These are phyloP conservation scores for Gossypium ekmanianum DNA, from an alignment of 345 rosid genomes.

Conservation along the genomic window DNA sequence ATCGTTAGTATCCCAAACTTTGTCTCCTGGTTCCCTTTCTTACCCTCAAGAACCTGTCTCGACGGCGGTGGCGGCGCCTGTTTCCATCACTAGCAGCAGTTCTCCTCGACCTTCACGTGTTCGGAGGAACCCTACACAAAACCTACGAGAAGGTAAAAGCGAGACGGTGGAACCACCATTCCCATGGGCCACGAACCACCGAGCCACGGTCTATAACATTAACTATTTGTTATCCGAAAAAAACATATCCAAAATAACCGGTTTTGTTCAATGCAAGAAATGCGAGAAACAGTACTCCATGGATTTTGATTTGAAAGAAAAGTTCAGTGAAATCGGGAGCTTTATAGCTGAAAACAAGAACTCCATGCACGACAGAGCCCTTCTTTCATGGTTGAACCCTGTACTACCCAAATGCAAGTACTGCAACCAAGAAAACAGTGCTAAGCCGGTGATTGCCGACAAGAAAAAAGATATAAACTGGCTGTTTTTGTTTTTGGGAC, in stretches of 20 bases:
- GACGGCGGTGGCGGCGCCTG: too few relatives aligned
- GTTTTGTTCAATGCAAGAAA: constrained; percentile 64
- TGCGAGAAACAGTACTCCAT: constrained; percentile 48
- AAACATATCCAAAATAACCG: constrained; percentile 31
- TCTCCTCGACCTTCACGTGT: constrained; percentile 11
- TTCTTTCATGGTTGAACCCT: constrained; percentile 51
- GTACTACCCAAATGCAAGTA: constrained; percentile 35
- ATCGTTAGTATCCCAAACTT: too few relatives aligned
- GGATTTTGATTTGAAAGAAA: constrained; percentile 46
- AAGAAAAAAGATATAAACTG: constrained; percentile 64
- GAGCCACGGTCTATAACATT: constrained; percentile 47
- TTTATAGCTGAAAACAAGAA: constrained; percentile 26
- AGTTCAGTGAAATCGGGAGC: constrained; percentile 38
- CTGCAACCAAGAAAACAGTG: constrained; percentile 52
- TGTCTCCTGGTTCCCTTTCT: too few relatives aligned
- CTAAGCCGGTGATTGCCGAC: constrained; percentile 48
- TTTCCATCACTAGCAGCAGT: too few relatives aligned
- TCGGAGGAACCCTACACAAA: constrained; percentile 27
- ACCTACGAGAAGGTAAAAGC: constrained; percentile 27
- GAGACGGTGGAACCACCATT: constrained; percentile 41
- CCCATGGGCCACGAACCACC: constrained; percentile 61
- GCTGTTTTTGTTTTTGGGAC: constrained; percentile 81
- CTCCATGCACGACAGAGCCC: constrained; percentile 66
- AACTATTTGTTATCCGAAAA: constrained; percentile 33
- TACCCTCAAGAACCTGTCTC: too few relatives aligned